phyloP scores from a whole-genome alignment of 129 eudicot species.

The Logfia minima region DNA sequence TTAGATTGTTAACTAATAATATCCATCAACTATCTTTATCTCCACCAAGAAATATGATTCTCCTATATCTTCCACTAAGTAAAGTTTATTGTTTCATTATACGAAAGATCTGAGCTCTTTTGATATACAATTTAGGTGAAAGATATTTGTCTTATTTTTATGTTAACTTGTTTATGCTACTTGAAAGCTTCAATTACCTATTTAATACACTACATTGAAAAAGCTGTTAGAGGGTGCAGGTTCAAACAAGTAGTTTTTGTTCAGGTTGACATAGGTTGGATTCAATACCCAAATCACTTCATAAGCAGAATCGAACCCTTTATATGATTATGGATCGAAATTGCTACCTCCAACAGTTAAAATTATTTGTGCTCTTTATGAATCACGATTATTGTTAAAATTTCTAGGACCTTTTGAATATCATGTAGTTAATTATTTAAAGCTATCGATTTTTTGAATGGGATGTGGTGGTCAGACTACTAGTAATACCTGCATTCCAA shows the following conservation, averaged over 20 bases:
- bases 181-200: background rate
- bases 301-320: too few relatives aligned
- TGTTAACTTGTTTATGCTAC: background rate
- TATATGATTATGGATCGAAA: too few relatives aligned
- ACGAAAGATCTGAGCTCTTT: background rate
- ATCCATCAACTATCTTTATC: constrained; percentile 25
- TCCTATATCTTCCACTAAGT: constrained; percentile 48
- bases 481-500: background rate
- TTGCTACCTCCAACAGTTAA: too few relatives aligned
- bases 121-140: background rate
- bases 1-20: constrained; percentile 29
- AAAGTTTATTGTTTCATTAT: constrained; percentile 11
- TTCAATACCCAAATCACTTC: too few relatives aligned
- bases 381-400: background rate
- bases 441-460: background rate
- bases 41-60: constrained; percentile 33
- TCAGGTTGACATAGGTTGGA: too few relatives aligned
- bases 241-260: too few relatives aligned
- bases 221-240: too few relatives aligned
- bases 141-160: background rate
- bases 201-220: background rate
- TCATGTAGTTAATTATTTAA: background rate
- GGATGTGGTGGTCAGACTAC: background rate
- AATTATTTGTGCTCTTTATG: background rate
- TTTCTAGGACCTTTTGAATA: background rate